These are phyloP conservation scores for Oehlia diaphana DNA, from an alignment of 192 early-diverging fungal genomes.

Conservation along the genomic window DNA sequence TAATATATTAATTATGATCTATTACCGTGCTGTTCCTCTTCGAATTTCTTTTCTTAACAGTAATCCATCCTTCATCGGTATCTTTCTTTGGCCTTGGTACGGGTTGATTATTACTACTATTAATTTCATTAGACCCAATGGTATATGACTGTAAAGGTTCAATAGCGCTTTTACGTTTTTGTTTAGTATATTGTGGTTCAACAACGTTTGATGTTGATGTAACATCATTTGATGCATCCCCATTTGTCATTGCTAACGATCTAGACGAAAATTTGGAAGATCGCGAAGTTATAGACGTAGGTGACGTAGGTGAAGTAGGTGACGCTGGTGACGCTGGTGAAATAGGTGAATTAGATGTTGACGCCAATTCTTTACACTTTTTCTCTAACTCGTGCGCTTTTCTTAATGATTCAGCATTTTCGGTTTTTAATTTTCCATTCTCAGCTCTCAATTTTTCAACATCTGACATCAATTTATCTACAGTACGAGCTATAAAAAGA, in stretches of 20 bases:
- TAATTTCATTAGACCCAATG: neutral
- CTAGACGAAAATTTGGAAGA: neutral
- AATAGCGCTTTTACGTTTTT: neutral
- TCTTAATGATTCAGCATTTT: neutral
- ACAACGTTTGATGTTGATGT: too few species aligned
- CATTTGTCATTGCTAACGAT: neutral
- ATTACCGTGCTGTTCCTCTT: constrained; percentile 17
- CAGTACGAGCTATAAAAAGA: neutral
- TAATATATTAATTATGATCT: constrained; percentile 3
- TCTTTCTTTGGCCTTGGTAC: constrained; percentile 13
- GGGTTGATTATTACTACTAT: neutral
- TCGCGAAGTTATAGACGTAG: neutral
- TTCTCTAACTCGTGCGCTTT: neutral
- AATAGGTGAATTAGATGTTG: too few species aligned
- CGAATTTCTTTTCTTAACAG: neutral
- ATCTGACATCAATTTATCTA: neutral
- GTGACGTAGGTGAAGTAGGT: too few species aligned
- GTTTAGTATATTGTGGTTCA: neutral
- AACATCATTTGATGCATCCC: neutral
- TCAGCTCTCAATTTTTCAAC: neutral
- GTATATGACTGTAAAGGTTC: neutral
- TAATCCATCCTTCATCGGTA: neutral
- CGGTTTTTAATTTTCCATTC: neutral
- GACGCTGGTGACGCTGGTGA: too few species aligned
- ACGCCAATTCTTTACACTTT: neutral